Evolutionary conservation across 2,329 filamentous ascomycete species (phyloP), one percentile per base, ranked within the genome.

Genomic region (Aureobasidium sp.): DNA sequence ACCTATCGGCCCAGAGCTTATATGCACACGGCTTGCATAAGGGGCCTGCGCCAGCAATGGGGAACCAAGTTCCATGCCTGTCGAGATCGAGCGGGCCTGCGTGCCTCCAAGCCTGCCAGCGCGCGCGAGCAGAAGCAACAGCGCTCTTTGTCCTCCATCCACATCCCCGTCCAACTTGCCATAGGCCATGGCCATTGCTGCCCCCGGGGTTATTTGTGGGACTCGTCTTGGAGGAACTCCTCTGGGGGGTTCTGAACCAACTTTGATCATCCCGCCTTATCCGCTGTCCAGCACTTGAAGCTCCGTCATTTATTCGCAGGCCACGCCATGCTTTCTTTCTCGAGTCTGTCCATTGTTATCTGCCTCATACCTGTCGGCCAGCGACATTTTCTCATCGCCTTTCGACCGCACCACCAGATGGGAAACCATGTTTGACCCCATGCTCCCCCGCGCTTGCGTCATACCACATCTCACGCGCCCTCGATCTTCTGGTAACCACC

Each of bases 21-120:
- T 4, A 39, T 52, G 49, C 50, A 54, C 50, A 42, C 50, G 50
- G 50, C 50, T 54, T 54, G 50, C 50, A 54, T 54, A 54, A 42
- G 50, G 50, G 50, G 50, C 35, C 50, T 22, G 50, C 50, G 50
- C 50, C 50, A 42, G 50, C 35, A 54, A 54, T 42, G 37, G 35
- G 37, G 27, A 29, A 54, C 50, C 45, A 48, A 48, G 24, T 27
- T 54, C 50, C 3, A 54, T 24, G 19, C 3, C 27, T 53, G 19
- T 39, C 50, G 27, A 40, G 50, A 54, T 54, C 50, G 50, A 40
- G 50, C 50, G 37, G 35, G 1, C 37, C 17, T 54, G 50, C 50
- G n/a, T 31, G 37, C 50, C 50, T 53, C 17, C n/a, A 15, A 22
- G 29, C n/a, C 31, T 50, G 47, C 47, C 29, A 19, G 24, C 37